phyloP scores from a whole-genome alignment of 192 early-diverging fungal genomes.

The Linderina pennispora region DNA sequence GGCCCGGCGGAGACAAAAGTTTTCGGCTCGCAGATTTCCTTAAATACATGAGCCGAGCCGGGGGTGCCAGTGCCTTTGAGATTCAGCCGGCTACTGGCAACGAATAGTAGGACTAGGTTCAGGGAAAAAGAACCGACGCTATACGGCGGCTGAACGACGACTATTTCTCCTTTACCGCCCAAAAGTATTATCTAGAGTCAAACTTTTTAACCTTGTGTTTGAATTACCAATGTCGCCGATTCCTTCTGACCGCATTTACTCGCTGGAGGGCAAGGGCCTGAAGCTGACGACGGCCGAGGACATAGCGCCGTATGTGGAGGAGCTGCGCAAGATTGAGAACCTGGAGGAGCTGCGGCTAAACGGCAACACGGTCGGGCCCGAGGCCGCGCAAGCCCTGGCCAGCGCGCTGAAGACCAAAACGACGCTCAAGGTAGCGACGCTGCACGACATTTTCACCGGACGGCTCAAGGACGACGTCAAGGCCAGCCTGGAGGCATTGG shows the following conservation, averaged over 20 bases:
- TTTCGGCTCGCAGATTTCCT: too few species aligned
- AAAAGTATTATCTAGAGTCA: too few species aligned
- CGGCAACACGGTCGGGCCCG: constrained; percentile 92
- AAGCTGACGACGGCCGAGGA: constrained; percentile 84
- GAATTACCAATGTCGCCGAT: too few species aligned
- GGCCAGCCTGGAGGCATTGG: constrained; percentile 70
- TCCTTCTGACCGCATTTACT: constrained; percentile 57
- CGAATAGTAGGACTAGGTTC: too few species aligned
- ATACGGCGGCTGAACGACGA: too few species aligned
- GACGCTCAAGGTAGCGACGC: constrained; percentile 75
- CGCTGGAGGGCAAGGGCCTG: constrained; percentile 81
- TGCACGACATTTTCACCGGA: constrained; percentile 93
- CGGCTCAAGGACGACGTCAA: constrained; percentile 89
- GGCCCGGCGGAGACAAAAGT: too few species aligned
- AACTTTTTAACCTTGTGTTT: neutral
- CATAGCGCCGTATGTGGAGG: constrained; percentile 66
- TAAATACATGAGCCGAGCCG: too few species aligned
- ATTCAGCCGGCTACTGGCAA: too few species aligned
- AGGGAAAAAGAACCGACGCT: too few species aligned
- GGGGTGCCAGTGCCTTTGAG: too few species aligned
- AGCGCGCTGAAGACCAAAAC: constrained; percentile 59
- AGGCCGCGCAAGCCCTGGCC: constrained; percentile 78
- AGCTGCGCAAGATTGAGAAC: constrained; percentile 57
- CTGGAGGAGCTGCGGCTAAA: constrained; percentile 67
- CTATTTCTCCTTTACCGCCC: too few species aligned